These are phyloP conservation scores for Hypoxylon cercidicola DNA, from an alignment of 495 filamentous ascomycete genomes.

Conservation along the genomic window DNA sequence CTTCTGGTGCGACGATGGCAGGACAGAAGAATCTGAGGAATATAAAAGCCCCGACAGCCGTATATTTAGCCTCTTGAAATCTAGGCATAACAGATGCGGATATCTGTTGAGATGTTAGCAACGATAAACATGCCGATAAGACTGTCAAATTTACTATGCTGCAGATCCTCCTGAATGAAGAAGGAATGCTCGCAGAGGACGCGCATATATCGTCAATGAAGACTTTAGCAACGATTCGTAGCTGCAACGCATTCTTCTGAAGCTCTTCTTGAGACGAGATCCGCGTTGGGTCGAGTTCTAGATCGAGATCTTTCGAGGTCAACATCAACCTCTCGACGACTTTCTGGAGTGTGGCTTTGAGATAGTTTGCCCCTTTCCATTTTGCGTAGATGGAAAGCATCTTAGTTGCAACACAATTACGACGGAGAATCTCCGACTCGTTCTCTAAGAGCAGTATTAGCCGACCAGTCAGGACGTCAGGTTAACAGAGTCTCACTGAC, in stretches of 20 bases:
- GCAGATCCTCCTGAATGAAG: constrained; percentile 72
- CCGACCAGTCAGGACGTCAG: constrained; percentile 1
- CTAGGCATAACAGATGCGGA: constrained; percentile 64
- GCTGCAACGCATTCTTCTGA: constrained; percentile 67
- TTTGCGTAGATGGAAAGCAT: constrained; percentile 74
- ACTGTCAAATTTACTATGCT: constrained; percentile 58
- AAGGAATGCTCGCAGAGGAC: constrained; percentile 66
- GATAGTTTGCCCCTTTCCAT: constrained; percentile 71
- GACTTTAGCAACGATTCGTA: constrained; percentile 69
- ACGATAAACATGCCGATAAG: neutral
- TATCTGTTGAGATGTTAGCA: constrained; percentile 53
- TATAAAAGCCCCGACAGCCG: constrained; percentile 74
- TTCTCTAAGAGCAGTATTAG: constrained; percentile 56
- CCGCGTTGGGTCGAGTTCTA: constrained; percentile 71
- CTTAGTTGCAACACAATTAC: constrained; percentile 74
- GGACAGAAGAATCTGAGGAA: constrained; percentile 77
- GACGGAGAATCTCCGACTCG: constrained; percentile 69
- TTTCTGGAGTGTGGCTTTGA: constrained; percentile 70
- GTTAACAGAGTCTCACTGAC: constrained; percentile 37
- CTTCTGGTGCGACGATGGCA: constrained; percentile 73
- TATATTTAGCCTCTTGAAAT: constrained; percentile 75
- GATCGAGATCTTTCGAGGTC: constrained; percentile 68
- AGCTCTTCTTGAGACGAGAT: constrained; percentile 66
- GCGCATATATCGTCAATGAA: constrained; percentile 74
- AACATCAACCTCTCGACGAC: constrained; percentile 69